Conservation (phyloP, 2,329 filamentous ascomycete genomes). For the Neonectria magnoliae region DNA sequence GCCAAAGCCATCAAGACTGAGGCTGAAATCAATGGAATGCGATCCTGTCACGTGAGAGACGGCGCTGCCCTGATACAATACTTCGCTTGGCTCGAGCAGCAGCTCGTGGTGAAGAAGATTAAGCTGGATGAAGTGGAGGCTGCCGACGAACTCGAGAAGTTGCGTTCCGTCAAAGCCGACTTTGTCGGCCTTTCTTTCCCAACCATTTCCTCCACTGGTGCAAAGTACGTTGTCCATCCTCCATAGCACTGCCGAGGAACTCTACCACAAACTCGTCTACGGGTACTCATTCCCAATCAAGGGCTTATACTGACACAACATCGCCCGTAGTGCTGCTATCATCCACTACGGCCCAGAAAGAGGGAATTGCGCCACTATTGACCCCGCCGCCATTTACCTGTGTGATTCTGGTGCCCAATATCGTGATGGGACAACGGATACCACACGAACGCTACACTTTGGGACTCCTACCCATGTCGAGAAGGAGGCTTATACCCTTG, state of each 20-base stretch:
- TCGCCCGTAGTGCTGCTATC: conserved; percentile 77
- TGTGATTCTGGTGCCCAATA: conserved; percentile 99
- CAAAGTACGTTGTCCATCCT: conserved; percentile 62
- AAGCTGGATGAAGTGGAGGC: conserved; percentile 87
- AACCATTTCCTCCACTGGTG: conserved; percentile 93
- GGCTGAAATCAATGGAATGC: conserved; percentile 90
- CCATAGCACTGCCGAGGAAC: not conserved
- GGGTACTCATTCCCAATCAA: not conserved
- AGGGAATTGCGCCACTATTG: conserved; percentile 82
- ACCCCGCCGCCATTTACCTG: conserved; percentile 87
- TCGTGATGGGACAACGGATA: conserved; percentile 94
- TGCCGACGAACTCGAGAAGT: conserved; percentile 88
- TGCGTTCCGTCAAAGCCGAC: conserved; percentile 73
- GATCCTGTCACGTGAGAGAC: conserved; percentile 91
- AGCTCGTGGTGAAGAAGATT: conserved; percentile 78
- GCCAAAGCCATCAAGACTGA: conserved; percentile 96
- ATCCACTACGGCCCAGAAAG: conserved; percentile 95
- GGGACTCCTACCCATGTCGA: conserved; percentile 85
- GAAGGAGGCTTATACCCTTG: conserved; percentile 89
- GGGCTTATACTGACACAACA: conserved; percentile 12
- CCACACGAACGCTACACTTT: conserved; percentile 93
- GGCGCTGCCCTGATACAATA: conserved; percentile 91
- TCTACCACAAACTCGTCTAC: not conserved
- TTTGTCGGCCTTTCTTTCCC: conserved; percentile 94
- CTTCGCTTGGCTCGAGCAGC: conserved; percentile 96